Conservation (phyloP, 2,329 filamentous ascomycete genomes). For the Aureobasidium musti region DNA sequence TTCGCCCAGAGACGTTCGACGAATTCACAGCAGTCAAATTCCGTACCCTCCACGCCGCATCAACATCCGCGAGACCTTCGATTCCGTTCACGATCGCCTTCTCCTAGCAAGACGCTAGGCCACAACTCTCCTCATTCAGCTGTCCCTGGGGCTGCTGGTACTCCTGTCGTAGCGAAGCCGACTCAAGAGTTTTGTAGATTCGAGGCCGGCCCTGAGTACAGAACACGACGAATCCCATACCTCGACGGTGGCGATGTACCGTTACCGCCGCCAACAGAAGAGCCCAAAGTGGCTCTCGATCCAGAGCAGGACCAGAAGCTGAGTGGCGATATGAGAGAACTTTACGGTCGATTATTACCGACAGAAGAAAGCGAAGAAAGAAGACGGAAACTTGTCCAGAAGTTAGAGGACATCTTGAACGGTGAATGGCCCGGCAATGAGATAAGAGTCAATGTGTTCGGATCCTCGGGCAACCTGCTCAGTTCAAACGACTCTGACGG, state of each 20-base stretch:
- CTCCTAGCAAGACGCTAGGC: constrained; percentile 69
- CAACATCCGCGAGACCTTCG: constrained; percentile 83
- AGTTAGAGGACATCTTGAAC: constrained; percentile 85
- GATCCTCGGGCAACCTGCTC: constrained; percentile 93
- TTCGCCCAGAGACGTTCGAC: constrained; percentile 31
- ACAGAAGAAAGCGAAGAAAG: constrained; percentile 75
- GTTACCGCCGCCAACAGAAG: constrained; percentile 68
- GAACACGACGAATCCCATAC: constrained; percentile 87
- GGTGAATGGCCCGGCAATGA: constrained; percentile 88
- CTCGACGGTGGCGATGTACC: constrained; percentile 74
- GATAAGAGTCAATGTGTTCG: constrained; percentile 91
- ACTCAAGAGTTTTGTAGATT: constrained; percentile 73
- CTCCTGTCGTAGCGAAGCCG: constrained; percentile 64
- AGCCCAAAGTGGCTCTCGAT: constrained; percentile 69
- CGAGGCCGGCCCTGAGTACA: constrained; percentile 81
- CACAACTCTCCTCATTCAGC: constrained; percentile 87
- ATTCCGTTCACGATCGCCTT: constrained; percentile 76
- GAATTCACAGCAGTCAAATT: constrained; percentile 69
- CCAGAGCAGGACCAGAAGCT: constrained; percentile 74
- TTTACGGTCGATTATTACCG: constrained; percentile 84
- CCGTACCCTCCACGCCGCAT: constrained; percentile 89
- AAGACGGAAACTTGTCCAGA: constrained; percentile 74
- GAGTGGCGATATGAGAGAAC: constrained; percentile 76
- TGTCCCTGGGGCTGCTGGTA: constrained; percentile 82
- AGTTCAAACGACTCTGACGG: constrained; percentile 96